Percentiles rank a stretch among this genome's conserved stretches.
Evolutionary conservation across 495 filamentous ascomycete genomes (phyloP).

Genomic region (Aspergillus diversus): DNA sequence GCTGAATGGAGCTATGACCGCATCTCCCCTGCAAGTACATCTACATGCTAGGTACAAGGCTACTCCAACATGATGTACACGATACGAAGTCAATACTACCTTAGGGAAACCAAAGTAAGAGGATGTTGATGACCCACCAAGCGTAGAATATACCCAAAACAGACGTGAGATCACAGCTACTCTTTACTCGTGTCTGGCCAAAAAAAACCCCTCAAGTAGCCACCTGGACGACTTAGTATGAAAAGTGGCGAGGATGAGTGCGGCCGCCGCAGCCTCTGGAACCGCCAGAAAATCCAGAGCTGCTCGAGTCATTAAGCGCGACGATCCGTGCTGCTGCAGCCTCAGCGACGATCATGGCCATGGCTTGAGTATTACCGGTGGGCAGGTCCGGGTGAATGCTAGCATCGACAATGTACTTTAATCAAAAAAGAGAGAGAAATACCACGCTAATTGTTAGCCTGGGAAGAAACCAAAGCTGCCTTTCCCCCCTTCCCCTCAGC

Average conservation of each 20-base stretch:
- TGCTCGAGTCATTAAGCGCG: constrained; percentile 9
- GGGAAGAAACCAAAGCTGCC: neutral
- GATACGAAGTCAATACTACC: no score
- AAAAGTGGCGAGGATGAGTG: neutral
- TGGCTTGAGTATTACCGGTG: constrained; percentile 41
- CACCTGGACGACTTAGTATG: neutral
- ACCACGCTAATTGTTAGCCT: neutral
- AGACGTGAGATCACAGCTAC: neutral
- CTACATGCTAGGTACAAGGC: neutral
- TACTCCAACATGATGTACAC: no score
- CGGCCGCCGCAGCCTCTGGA: neutral
- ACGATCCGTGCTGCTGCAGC: constrained; percentile 34
- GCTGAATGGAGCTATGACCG: neutral
- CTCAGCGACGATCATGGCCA: constrained; percentile 43
- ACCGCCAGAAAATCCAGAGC: neutral
- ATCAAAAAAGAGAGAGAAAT: neutral
- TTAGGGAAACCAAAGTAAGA: no score
- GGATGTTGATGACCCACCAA: no score
- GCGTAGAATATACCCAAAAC: no score
- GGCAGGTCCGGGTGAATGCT: constrained; percentile 40
- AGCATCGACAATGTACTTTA: constrained; percentile 29
- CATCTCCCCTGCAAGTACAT: neutral
- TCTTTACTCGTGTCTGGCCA: neutral
- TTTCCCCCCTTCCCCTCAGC: neutral
- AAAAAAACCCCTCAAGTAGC: no score